These are phyloP conservation scores for Hypoxylon trugodes DNA, from an alignment of 495 filamentous ascomycete genomes.

Conservation along the genomic window DNA sequence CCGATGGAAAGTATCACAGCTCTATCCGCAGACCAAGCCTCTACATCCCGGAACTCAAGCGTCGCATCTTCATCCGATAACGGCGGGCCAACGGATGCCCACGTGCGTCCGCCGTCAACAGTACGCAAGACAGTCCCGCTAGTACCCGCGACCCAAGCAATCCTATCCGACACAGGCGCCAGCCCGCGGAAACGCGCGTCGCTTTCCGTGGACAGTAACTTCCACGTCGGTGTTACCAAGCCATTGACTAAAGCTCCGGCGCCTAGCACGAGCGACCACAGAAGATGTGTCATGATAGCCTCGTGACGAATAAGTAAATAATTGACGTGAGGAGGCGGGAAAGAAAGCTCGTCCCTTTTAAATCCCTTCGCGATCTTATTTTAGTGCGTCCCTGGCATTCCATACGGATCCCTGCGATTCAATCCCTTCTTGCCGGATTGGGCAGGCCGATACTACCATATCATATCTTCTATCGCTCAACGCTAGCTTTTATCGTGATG, in stretches of 20 bases:
- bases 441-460: constrained; percentile 22
- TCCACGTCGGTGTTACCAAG: constrained; percentile 11
- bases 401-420: constrained; percentile 13
- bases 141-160: constrained; percentile 31
- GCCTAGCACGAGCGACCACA: neutral
- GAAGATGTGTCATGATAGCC: constrained; percentile 19
- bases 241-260: neutral
- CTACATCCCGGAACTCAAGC: constrained; percentile 38
- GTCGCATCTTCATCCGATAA: constrained; percentile 3
- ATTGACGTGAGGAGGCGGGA: neutral
- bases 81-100: constrained; percentile 29
- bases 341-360: neutral
- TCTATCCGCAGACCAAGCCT: constrained; percentile 29
- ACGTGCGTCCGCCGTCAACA: constrained; percentile 26
- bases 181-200: constrained; percentile 30
- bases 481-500: no score
- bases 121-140: constrained; percentile 31
- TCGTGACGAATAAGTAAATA: neutral
- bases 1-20: constrained; percentile 52
- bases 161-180: constrained; percentile 21
- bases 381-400: constrained; percentile 13
- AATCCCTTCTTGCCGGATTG: constrained; percentile 11
- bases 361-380: constrained; percentile 1
- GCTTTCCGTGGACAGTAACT: constrained; percentile 16
- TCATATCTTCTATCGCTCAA: neutral